phyloP scores from a whole-genome alignment of 2,329 filamentous ascomycete species.

The Colletotrichum sidae region DNA sequence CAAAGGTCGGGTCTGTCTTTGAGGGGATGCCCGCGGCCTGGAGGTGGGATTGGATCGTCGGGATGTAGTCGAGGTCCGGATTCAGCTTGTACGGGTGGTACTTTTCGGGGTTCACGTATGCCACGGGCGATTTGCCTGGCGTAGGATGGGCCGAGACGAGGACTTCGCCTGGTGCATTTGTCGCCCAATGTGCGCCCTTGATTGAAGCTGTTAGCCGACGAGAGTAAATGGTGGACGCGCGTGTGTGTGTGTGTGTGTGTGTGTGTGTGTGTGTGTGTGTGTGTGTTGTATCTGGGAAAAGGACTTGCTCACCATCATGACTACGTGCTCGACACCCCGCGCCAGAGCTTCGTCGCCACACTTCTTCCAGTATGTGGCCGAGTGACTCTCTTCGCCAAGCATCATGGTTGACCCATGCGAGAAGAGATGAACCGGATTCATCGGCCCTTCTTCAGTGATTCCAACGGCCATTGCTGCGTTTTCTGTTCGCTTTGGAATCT shows the following conservation, averaged over 20 bases:
- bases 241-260: constrained; percentile 15
- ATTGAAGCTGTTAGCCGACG: too few species aligned
- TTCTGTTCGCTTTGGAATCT: background rate
- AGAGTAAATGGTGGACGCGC: background rate
- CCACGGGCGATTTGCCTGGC: constrained; percentile 72
- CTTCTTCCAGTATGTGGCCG: constrained; percentile 74
- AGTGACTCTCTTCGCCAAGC: constrained; percentile 72
- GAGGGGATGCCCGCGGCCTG: constrained; percentile 64
- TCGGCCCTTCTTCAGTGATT: constrained; percentile 18
- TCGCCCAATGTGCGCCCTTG: constrained; percentile 75
- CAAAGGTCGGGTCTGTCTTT: constrained; percentile 64
- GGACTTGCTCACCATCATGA: constrained; percentile 70
- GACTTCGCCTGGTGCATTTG: constrained; percentile 61
- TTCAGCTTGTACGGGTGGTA: constrained; percentile 72
- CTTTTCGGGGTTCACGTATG: constrained; percentile 74
- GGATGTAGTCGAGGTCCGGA: constrained; percentile 66
- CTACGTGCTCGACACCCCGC: constrained; percentile 68
- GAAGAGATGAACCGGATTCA: constrained; percentile 73
- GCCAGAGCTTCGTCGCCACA: constrained; percentile 72
- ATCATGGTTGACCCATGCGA: constrained; percentile 80
- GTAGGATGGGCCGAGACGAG: constrained; percentile 71
- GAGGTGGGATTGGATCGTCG: constrained; percentile 63
- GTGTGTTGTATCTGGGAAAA: background rate
- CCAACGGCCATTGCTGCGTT: constrained; percentile 24
- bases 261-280: background rate